Evolutionary conservation across 768 basidiomycete species (phyloP), one percentile per base, ranked within the genome.

Genomic region (Russula lepida): DNA sequence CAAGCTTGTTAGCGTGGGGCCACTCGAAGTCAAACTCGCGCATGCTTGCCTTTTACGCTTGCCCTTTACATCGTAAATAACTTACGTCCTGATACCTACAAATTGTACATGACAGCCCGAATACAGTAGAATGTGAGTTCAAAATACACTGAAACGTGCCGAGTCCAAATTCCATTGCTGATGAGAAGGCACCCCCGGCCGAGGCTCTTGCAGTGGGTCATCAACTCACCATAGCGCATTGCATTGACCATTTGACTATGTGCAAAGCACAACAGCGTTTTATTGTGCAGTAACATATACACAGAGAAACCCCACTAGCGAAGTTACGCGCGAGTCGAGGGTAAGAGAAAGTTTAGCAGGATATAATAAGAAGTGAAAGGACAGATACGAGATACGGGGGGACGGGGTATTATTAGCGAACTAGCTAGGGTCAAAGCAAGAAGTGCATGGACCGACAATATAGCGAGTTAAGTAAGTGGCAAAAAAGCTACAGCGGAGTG

Each of bases 401-500:
- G n/a, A 48, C 19, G 3, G 56, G 56, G 56, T 57, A 57, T 57
- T 49, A 57, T 49, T 57, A 57, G 35, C 33, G 25, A 23, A 1
- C 7, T 32, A 58, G 35, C n/a, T 15, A 49, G 3, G 41, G 37
- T 49, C 57, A 58, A 39, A 44, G 49, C 49, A 43, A 48, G 6
- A 19, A 12, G 21, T 43, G 28, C 37, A 30, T 58, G 28, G 48
- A 58, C 30, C 39, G n/a, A 41, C 39, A 17, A 51, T 51, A 58
- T 41, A 17, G 43, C 21, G 30, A 21, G 50, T 30, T 51, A 51
- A 32, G 39, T 32, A 47, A 11, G 43, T 44, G 43, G 7, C 8
- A 6, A 48, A 48, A 59, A 59, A 55, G 62, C 62, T 63, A 63
- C 62, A 63, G 25, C 4, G 47, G 41, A 54, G 52, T 48, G 37